Evolutionary conservation across 345 rosid genomes (phyloP).

Genomic region (Passiflora organensis): DNA sequence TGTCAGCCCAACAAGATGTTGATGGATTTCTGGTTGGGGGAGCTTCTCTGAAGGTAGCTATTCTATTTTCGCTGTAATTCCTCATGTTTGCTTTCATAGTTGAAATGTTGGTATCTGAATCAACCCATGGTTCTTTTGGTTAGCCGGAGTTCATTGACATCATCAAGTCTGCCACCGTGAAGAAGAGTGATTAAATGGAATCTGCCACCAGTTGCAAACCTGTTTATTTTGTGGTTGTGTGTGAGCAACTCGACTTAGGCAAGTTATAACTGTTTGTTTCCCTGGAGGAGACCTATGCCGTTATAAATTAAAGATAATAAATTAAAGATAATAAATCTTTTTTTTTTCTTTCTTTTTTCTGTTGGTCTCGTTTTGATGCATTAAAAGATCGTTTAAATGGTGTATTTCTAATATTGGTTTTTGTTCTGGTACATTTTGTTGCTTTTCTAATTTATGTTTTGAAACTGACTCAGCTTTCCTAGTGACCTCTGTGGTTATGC

Average conservation of each 20-base stretch:
- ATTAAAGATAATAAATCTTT: no score
- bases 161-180: conserved; percentile 52
- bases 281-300: no score
- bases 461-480: no score
- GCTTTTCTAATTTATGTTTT: no score
- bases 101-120: background rate
- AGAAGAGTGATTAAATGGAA: conserved; percentile 36
- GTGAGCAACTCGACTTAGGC: background rate
- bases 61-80: background rate
- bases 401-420: no score
- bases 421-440: no score
- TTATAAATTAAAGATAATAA: no score
- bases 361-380: no score
- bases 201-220: background rate
- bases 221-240: no score
- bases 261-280: background rate
- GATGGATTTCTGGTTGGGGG: conserved; percentile 85
- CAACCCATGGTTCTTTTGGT: background rate
- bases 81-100: background rate
- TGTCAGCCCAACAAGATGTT: conserved; percentile 54
- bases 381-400: no score
- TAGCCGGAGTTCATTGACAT: conserved; percentile 67
- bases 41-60: conserved; percentile 61
- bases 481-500: no score
- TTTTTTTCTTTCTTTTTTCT: no score